Base-by-base conservation (phyloP, 2,329 filamentous ascomycete species). In the Clathrospora elynae region DNA sequence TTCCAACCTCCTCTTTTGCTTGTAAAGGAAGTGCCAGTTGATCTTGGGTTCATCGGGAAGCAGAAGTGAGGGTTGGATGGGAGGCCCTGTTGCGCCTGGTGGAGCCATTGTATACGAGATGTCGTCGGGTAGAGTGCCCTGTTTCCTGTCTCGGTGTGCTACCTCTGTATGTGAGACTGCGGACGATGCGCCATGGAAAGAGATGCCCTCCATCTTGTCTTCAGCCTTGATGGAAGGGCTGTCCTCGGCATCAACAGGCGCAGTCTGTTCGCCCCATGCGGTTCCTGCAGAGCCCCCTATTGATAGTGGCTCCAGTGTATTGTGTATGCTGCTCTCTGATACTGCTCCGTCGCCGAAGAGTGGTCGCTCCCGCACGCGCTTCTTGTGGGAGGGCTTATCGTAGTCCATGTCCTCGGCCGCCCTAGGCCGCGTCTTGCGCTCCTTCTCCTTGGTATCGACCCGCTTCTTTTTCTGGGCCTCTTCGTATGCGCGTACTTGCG, bases 21-120 rank as follows among this genome's bases (percentile, higher is more conserved):
- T 89, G 73, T 96, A 99, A 1, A 99, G 77, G 65, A 93, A 89
- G 38, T 90, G 87, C 91, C 92, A 99, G 69, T 95, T 96, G 33
- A 97, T 75, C 58, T 83, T 86, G 44, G 84, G 63, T 64, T 77
- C 61, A 61, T 51, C 57, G 10, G 61, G 51, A 2, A 70, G 56
- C 11, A 71, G 33, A 13, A 72, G 51, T 5, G 65, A 53, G 2
- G 67, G 66, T 10, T 59, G 56, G 20, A 72, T 53, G 3, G 67
- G 67, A 4, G 54, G 39, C 3, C 36, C 40, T 3, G n/a, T 20
- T 2, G 13, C 20, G 12, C 29, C 30, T 24, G 13, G 24, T 17
- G 23, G 10, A 6, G 41, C 33, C n/a, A 46, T 42, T 6, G 56
- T 46, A 3, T 40, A 35, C n/a, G 53, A 28, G 1, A 44, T 18